Conservation (phyloP, 73 alveolate genomes). For the Durusdinium trenchii region DNA sequence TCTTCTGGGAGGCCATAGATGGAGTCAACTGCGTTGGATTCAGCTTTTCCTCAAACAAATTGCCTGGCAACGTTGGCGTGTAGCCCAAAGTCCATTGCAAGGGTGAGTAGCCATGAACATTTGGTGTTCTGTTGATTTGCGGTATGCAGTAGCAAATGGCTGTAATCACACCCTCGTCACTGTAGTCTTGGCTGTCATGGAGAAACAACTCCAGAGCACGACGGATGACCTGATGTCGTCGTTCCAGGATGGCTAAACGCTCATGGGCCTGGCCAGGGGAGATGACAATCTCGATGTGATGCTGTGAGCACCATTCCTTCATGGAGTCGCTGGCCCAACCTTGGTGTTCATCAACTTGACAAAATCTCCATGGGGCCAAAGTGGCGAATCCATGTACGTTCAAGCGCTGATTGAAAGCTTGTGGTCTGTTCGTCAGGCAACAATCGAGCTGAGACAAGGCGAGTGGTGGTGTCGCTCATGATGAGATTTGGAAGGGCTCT, state of each 20-base stretch:
- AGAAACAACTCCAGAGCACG: background rate
- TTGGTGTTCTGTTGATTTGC: background rate
- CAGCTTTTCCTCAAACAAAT: too few species aligned
- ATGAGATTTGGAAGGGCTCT: background rate
- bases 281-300: too few species aligned
- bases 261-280: too few species aligned
- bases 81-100: background rate
- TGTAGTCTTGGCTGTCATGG: too few species aligned
- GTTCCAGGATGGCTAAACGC: background rate
- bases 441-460: background rate
- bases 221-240: background rate
- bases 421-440: background rate
- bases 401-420: background rate
- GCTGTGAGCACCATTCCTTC: background rate
- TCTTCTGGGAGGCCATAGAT: background rate
- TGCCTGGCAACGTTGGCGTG: too few species aligned
- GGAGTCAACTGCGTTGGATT: background rate
- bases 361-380: background rate
- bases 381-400: too few species aligned
- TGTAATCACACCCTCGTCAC: too few species aligned
- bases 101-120: background rate
- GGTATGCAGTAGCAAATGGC: background rate
- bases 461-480: background rate
- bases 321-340: background rate
- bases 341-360: background rate